Conservation (phyloP, 805 yeast species). For the Blastobotrys parvus region DNA sequence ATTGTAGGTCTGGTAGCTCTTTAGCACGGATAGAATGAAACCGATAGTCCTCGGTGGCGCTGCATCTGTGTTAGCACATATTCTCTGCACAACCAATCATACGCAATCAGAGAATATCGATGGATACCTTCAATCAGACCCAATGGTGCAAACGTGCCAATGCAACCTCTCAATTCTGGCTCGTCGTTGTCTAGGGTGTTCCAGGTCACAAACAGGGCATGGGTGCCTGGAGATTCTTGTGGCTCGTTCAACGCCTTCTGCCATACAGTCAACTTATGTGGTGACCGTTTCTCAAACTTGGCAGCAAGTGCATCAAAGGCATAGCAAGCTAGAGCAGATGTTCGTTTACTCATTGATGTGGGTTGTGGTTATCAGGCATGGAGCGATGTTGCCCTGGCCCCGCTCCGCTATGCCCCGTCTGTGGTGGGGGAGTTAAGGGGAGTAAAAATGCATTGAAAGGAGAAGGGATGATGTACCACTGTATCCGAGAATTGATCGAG, state of each 20-base stretch:
- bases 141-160: slow-evolving; percentile 70
- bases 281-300: slow-evolving; percentile 17
- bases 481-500: too few relatives aligned
- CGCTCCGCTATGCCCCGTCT: too few relatives aligned
- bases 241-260: slow-evolving; percentile 4
- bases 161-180: slow-evolving; percentile 70
- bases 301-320: slow-evolving; percentile 35
- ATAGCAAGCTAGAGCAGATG: slow-evolving; percentile 31
- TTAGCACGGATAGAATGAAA: slow-evolving; percentile 51
- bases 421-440: slow-evolving; percentile 3
- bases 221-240: slow-evolving; percentile 17
- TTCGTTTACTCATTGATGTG: too few relatives aligned
- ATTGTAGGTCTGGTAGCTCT: slow-evolving; percentile 47
- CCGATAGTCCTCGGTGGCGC: slow-evolving; percentile 71
- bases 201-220: slow-evolving; percentile 89
- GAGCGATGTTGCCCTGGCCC: too few relatives aligned
- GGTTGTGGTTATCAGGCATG: too few relatives aligned
- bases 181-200: slow-evolving; percentile 27
- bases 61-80: slow-evolving; percentile 6
- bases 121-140: slow-evolving; percentile 50
- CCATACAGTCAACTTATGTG: slow-evolving; percentile 11
- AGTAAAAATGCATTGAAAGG: too few relatives aligned
- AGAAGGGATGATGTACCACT: too few relatives aligned
- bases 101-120: slow-evolving; percentile 52
- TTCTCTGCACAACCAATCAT: slow-evolving; percentile 14